Evolutionary conservation across 345 rosid species (phyloP).

Genomic region (Populus davidiana): DNA sequence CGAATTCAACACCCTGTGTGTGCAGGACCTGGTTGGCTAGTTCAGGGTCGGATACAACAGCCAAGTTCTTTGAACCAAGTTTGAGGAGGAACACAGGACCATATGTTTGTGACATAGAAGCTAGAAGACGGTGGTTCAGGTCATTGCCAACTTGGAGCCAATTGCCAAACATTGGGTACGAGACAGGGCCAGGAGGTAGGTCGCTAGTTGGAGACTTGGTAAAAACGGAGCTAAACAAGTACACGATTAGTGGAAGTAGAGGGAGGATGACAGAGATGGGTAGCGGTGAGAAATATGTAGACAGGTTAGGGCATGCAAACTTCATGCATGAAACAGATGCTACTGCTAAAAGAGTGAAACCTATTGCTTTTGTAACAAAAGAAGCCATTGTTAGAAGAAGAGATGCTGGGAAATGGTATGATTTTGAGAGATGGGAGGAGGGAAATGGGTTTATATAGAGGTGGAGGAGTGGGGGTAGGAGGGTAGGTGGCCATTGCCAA

Average conservation of each 20-base stretch:
- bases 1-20: slow-evolving; percentile 60
- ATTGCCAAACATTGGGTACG: slow-evolving; percentile 56
- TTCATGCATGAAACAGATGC: background rate
- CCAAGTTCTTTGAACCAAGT: slow-evolving; percentile 46
- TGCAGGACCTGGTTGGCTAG: slow-evolving; percentile 53
- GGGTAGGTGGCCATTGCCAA: background rate
- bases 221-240: background rate
- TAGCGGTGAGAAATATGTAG: too few relatives aligned
- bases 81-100: slow-evolving; percentile 50
- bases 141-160: slow-evolving; percentile 69
- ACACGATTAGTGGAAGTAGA: background rate
- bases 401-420: background rate
- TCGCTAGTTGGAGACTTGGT: background rate
- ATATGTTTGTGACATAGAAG: slow-evolving; percentile 40
- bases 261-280: background rate
- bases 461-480: background rate
- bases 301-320: background rate
- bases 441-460: background rate
- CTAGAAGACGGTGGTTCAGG: slow-evolving; percentile 54
- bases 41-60: slow-evolving; percentile 51
- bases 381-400: background rate
- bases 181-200: slow-evolving; percentile 46
- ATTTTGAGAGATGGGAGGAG: background rate
- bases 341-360: background rate
- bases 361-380: background rate